These are phyloP conservation scores for Naganishia cerealis DNA, from an alignment of 1,284 basidiomycete genomes.

Conservation along the genomic window DNA sequence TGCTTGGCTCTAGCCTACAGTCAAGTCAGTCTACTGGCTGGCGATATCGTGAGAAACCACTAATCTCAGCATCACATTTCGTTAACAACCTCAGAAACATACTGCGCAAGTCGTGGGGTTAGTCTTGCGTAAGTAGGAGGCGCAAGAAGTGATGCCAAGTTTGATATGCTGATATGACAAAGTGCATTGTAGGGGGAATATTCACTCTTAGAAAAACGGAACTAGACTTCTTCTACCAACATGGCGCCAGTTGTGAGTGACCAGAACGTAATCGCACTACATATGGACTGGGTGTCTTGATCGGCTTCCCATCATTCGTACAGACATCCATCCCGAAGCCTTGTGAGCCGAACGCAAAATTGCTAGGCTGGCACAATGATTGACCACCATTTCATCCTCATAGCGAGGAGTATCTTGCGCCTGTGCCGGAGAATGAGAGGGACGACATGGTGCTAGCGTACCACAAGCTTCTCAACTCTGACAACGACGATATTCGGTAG, in stretches of 20 bases:
- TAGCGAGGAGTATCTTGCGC: conserved; percentile 77
- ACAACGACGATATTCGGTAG: conserved; percentile 65
- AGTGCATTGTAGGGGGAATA: conserved; percentile 61
- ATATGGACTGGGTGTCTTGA: conserved; percentile 57
- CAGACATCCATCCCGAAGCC: conserved; percentile 75
- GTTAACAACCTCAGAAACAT: conserved; percentile 61
- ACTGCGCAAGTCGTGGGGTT: conserved; percentile 77
- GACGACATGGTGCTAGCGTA: conserved; percentile 73
- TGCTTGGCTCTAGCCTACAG: conserved; percentile 86
- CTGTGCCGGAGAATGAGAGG: conserved; percentile 76
- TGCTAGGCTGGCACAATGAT: too few species aligned
- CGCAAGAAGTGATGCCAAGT: background rate
- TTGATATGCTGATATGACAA: background rate
- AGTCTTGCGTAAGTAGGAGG: conserved; percentile 62
- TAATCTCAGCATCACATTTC: background rate
- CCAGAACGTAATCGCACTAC: background rate
- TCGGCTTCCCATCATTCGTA: background rate
- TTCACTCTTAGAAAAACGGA: conserved; percentile 83
- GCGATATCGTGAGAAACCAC: background rate
- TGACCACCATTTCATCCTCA: conserved; percentile 35
- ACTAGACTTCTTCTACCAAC: conserved; percentile 88
- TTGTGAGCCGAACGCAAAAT: conserved; percentile 60
- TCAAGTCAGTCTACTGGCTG: conserved; percentile 59
- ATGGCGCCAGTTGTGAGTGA: conserved; percentile 44
- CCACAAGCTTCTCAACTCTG: conserved; percentile 74